Base-by-base conservation (phyloP, 805 yeast species). In the Ogataea paradorogensis region DNA sequence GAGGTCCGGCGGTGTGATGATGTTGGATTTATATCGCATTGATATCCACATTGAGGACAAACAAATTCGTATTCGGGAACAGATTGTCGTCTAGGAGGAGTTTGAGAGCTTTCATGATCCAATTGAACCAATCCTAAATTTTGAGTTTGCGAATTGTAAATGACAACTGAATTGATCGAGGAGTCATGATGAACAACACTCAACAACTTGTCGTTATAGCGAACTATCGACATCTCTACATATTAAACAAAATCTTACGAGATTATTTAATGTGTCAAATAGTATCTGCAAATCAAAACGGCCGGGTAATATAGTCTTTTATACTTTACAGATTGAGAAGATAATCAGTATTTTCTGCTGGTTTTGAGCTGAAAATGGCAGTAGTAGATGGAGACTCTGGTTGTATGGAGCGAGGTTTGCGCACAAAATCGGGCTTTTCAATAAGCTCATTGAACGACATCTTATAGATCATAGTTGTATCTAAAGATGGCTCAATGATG, bases 21-120 rank as follows among this genome's bases (percentile, higher is more conserved):
- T 7, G 48, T 35, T 6, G 35, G 30, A 13, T 45, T 30, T 4
- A 47, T 35, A 27, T 47, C 35, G 28, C 44, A 46, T n/a, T 47
- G 49, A 31, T 50, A 54, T 7, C 62, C 62, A 43, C 65, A 60
- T 20, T 46, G 50, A 7, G 57, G 53, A 41, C 63, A 60, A 3
- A 47, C 38, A 35, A 48, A 58, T 13, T 40, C 49, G 33, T 33
- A 44, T n/a, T 43, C 42, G 7, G 48, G 20, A 10, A 40, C 37
- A 13, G 47, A 40, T 2, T 45, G 35, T 9, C 43, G 27, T 25
- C 48, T 34, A 18, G 20, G 20, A 18, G 46, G 25, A 9, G 33
- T 7, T 20, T 20, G 33, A 2, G 25, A n/a, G 9, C 18, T 15
- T 7, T 26, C 23, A 15, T 32, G 14, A 30, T 47, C 55, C 11